Conservation (phyloP, 1,284 basidiomycete species). For the Ceratobasidium sp. region DNA sequence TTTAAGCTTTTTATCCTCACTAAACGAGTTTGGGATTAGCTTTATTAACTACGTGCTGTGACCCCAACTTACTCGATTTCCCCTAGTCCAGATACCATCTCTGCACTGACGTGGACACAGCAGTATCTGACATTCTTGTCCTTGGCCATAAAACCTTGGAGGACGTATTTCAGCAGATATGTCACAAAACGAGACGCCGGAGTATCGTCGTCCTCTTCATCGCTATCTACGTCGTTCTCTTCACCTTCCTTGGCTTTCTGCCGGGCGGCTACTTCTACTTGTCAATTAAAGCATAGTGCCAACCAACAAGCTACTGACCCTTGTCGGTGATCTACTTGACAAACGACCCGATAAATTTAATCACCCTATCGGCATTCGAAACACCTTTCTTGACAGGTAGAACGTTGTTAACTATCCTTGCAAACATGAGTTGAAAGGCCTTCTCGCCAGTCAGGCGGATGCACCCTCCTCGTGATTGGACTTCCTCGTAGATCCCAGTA, state of each 20-base stretch:
- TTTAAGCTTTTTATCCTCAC: slow-evolving; percentile 87
- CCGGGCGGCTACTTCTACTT: slow-evolving; percentile 46
- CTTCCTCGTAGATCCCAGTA: slow-evolving; percentile 61
- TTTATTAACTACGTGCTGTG: too few relatives aligned
- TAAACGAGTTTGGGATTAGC: slow-evolving; percentile 49
- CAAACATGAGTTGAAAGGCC: slow-evolving; percentile 75
- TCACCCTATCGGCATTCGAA: slow-evolving; percentile 74
- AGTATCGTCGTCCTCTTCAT: slow-evolving; percentile 69
- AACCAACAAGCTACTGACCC: slow-evolving; percentile 57
- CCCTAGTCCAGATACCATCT: slow-evolving; percentile 78
- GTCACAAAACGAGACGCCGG: slow-evolving; percentile 74
- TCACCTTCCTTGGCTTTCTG: slow-evolving; percentile 49
- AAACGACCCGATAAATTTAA: slow-evolving; percentile 87
- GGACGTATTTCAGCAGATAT: slow-evolving; percentile 75
- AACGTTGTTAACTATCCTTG: slow-evolving; percentile 73
- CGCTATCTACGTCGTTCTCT: slow-evolving; percentile 50
- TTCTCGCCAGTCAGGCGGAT: slow-evolving; percentile 77
- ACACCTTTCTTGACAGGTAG: slow-evolving; percentile 85
- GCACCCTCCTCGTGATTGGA: slow-evolving; percentile 57
- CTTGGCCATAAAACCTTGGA: slow-evolving; percentile 85
- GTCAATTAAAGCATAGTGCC: slow-evolving; percentile 4
- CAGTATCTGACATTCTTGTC: slow-evolving; percentile 87
- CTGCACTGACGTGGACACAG: slow-evolving; percentile 76
- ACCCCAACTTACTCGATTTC: slow-evolving; percentile 78
- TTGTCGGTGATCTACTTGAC: slow-evolving; percentile 78